phyloP scores from a whole-genome alignment of 2,329 filamentous ascomycete genomes.

The Trichophyton benhamiae region DNA sequence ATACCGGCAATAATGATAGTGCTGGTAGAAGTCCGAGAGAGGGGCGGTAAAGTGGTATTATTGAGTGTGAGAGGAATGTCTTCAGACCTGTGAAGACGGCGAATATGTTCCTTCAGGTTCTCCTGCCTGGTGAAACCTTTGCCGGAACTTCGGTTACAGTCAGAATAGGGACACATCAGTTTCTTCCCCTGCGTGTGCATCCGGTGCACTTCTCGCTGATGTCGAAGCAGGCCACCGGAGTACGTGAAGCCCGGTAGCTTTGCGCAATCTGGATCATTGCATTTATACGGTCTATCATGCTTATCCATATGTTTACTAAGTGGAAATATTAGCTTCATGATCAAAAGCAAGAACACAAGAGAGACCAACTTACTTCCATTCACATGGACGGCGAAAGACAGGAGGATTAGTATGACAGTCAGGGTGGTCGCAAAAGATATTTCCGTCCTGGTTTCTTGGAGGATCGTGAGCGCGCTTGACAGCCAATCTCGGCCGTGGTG shows the following conservation, averaged over 20 bases:
- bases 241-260: conserved; percentile 93
- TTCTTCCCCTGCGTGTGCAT: conserved; percentile 83
- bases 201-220: conserved; percentile 86
- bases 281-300: conserved; percentile 87
- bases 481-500: conserved; percentile 27
- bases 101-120: conserved; percentile 85
- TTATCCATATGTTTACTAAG: conserved; percentile 95
- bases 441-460: conserved; percentile 55
- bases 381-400: conserved; percentile 70
- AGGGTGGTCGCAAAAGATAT: conserved; percentile 60
- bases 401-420: conserved; percentile 55
- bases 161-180: conserved; percentile 70
- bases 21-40: neutral
- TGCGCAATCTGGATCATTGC: conserved; percentile 67
- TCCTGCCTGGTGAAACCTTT: conserved; percentile 88
- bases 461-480: conserved; percentile 39
- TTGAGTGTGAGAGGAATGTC: neutral
- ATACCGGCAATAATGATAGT: conserved; percentile 1
- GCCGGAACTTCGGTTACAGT: conserved; percentile 79
- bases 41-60: neutral
- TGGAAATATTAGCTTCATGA: conserved; percentile 5
- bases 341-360: neutral
- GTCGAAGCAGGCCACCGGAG: conserved; percentile 73
- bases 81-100: conserved; percentile 61
- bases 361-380: conserved; percentile 69